Percentiles rank a stretch among this genome's conserved stretches.
These are phyloP conservation scores for Ceratobasidium sp. DNA, from an alignment of 1,284 basidiomycete genomes.

Conservation along the genomic window DNA sequence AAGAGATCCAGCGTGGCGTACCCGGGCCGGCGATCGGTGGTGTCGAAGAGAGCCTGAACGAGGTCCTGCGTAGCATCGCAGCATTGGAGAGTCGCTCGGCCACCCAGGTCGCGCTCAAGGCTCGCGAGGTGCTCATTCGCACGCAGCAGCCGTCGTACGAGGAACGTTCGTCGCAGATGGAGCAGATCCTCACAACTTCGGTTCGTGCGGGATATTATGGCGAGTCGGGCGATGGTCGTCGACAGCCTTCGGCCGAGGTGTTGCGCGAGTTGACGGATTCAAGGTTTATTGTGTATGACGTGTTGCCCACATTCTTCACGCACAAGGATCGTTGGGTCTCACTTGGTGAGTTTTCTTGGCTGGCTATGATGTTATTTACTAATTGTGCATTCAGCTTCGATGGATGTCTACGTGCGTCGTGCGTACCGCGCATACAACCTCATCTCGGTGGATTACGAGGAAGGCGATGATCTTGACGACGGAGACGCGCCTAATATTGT, in stretches of 20 bases:
- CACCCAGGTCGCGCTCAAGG: constrained; percentile 89
- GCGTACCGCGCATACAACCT: constrained; percentile 96
- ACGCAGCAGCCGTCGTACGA: constrained; percentile 97
- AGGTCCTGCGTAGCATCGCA: constrained; percentile 81
- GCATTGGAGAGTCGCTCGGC: constrained; percentile 89
- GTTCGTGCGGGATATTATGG: constrained; percentile 90
- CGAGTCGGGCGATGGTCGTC: constrained; percentile 73
- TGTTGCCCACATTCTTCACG: constrained; percentile 94
- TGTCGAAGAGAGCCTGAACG: constrained; percentile 70
- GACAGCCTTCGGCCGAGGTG: constrained; percentile 83
- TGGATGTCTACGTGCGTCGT: constrained; percentile 95
- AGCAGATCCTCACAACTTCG: constrained; percentile 87
- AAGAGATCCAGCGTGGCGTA: constrained; percentile 82
- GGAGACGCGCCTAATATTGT: constrained; percentile 81
- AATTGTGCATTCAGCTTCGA: constrained; percentile 68
- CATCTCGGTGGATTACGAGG: constrained; percentile 92
- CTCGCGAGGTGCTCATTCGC: constrained; percentile 95
- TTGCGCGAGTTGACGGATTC: constrained; percentile 96
- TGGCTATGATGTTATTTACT: background rate
- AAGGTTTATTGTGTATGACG: constrained; percentile 96
- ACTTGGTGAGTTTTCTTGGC: constrained; percentile 62
- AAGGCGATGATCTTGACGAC: constrained; percentile 80
- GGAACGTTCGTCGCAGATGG: constrained; percentile 94
- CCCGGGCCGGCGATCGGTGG: constrained; percentile 68
- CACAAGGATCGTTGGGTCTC: constrained; percentile 84